Base-by-base conservation (phyloP, 805 yeast genomes). In the Grigorovia humatica region DNA sequence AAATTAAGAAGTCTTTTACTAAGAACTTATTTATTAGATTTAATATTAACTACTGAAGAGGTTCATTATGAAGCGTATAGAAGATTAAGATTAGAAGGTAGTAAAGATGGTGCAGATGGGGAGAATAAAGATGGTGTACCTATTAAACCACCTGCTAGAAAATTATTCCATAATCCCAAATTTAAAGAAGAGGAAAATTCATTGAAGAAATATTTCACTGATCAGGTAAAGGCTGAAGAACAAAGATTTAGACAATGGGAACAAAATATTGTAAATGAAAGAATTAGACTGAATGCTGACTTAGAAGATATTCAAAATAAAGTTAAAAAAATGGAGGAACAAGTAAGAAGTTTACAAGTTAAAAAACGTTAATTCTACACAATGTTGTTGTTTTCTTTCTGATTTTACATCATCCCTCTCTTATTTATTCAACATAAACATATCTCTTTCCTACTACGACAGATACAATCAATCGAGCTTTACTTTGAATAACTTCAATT, bases 241-340 rank as follows among this genome's bases (percentile, higher is more conserved):
- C 95, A 88, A 64, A 80, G 99, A 66, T 93, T 93, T 71, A 87
- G 95, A 75, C 96, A 91, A 75, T 93, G 99, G 99, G 97, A 90
- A 73, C 87, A 89, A 61, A 91, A 93, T 67, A 88, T 93, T 60
- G 93, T 89, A 59, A 88, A 88, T 60, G 97, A 93, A 74, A 85
- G 96, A 73, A 87, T 89, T 70, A 81, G 96, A 69, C 78, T 93
- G 67, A 93, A 93, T 72, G 85, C 85, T 70, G 99, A 93, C 70
- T 78, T 93, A 62, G 96, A 91, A 62, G 88, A 85, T 60, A 80
- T 90, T 71, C 96, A 89, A 69, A 70, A 78, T 53, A 83, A 85
- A 67, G 80, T 84, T 62, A 85, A 84, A 67, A 70, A 77, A 51
- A 73, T 86, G 64, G 93, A 86, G 64, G 89, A 84, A 51, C 86